phyloP scores from a whole-genome alignment of 495 filamentous ascomycete species.

The Friedmanniomyces endolithicus region DNA sequence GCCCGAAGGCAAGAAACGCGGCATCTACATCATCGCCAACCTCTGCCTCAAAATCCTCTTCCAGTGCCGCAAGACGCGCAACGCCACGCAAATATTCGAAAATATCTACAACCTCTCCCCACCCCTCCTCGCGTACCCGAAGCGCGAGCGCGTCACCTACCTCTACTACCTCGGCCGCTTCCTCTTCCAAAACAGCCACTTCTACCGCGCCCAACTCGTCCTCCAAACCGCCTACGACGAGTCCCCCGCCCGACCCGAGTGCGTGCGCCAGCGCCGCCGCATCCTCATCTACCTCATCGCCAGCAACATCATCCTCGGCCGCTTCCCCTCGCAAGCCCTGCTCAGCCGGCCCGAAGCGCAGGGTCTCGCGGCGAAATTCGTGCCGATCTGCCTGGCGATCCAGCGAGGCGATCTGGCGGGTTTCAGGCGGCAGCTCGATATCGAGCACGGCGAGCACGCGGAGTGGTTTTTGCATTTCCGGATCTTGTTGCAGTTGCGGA shows the following conservation, averaged over 20 bases:
- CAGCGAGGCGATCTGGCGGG: slow-evolving; percentile 62
- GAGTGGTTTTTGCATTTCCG: slow-evolving; percentile 68
- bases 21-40: slow-evolving; percentile 84
- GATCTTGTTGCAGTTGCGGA: slow-evolving; percentile 56
- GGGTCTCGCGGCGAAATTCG: slow-evolving; percentile 57
- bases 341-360: slow-evolving; percentile 59
- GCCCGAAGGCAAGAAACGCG: slow-evolving; percentile 71
- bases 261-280: slow-evolving; percentile 56
- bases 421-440: slow-evolving; percentile 50
- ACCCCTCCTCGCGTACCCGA: slow-evolving; percentile 64
- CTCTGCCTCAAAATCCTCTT: slow-evolving; percentile 81
- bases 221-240: slow-evolving; percentile 71
- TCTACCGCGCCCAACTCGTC: slow-evolving; percentile 57
- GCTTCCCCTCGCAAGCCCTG: slow-evolving; percentile 59
- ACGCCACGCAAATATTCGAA: slow-evolving; percentile 75
- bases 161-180: slow-evolving; percentile 91
- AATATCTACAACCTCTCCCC: slow-evolving; percentile 77
- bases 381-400: slow-evolving; percentile 62
- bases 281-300: slow-evolving; percentile 80
- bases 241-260: slow-evolving; percentile 44
- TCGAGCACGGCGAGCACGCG: slow-evolving; percentile 36
- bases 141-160: slow-evolving; percentile 80
- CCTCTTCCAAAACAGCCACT: slow-evolving; percentile 69
- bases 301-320: slow-evolving; percentile 70
- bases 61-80: slow-evolving; percentile 50